Base-by-base conservation (phyloP, 1,139 yeast species). In the Saccharomyces hybrid region DNA sequence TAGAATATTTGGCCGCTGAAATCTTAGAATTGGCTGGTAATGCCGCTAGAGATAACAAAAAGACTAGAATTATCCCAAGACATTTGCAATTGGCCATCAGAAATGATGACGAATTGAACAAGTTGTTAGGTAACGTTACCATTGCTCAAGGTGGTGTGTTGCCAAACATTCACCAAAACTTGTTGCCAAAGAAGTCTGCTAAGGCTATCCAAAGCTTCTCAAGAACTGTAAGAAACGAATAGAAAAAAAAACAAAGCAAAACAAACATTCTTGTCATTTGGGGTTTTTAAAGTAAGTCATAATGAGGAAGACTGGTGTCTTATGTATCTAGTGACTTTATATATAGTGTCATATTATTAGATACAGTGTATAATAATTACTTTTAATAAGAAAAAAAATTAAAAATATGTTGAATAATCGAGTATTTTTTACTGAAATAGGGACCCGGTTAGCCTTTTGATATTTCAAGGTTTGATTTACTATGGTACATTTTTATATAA, bases 101-200 rank as follows among this genome's bases (percentile, higher is more conserved):
- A 84, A 91, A 93, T 76, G 96, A 89, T 78, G 96, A 91, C 77
- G 96, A 89, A 78, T 82, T 89, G 75, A 91, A 90, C 84, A 88
- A 85, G 76, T 81, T 87, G 63, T 81, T 88, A 67, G 98, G 98
- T 73, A 90, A 87, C 74, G 96, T 88, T 68, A 87, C 95, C 65
- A 88, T 88, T 71, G 96, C 96, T 66, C 96, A 88, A 79, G 96
- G 96, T 85, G 96, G 96, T 86, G 96, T 89, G 65, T 82, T 88
- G 75, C 96, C 96, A 81, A 90, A 91, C 87, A 85, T 85, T 74
- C 96, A 91, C 79, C 91, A 86, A 77, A 86, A 87, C 80, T 84
- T 91, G 76, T 84, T 90, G 76, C 96, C 97, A 78, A 84, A 89
- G 84, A 91, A 91, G 83, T 81, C 89, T 69, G 79, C 87, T 61